Conservation (phyloP, 2,329 filamentous ascomycete species). For the Colletotrichum caudatum region DNA sequence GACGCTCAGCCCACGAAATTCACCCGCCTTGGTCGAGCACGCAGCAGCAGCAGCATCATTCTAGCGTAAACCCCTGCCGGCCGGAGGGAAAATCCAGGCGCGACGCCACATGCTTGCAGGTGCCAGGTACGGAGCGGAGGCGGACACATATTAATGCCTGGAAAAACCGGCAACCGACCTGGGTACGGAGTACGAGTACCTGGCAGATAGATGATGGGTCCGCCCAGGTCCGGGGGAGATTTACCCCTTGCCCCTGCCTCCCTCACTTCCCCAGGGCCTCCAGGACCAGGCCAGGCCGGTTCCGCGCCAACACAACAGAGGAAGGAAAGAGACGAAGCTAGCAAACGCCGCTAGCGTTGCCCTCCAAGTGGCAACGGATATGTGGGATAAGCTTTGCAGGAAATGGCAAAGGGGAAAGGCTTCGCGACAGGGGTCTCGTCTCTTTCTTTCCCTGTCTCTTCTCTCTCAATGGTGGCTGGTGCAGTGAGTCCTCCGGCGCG, state of each 20-base stretch:
- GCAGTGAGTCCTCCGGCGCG: not conserved
- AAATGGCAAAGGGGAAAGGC: slow-evolving; percentile 13
- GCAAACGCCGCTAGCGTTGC: slow-evolving; percentile 18
- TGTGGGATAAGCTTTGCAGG: slow-evolving; percentile 35
- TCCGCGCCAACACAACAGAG: slow-evolving; percentile 11
- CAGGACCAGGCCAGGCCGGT: slow-evolving; percentile 1
- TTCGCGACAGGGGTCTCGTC: slow-evolving; percentile 31
- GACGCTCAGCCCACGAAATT: not conserved
- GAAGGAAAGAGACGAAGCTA: slow-evolving; percentile 13
- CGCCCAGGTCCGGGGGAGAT: slow-evolving; percentile 14
- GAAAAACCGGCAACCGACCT: slow-evolving; percentile 5
- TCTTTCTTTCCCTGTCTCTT: not conserved
- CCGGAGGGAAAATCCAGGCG: slow-evolving; percentile 5
- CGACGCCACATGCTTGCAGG: slow-evolving; percentile 19
- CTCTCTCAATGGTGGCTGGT: slow-evolving; percentile 18
- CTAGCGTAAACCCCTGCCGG: not conserved
- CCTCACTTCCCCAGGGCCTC: not conserved
- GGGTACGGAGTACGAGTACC: not conserved
- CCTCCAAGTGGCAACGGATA: slow-evolving; percentile 14
- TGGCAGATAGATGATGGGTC: not conserved
- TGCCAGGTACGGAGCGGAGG: not conserved
- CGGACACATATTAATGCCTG: slow-evolving; percentile 12
- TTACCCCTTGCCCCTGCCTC: not conserved
- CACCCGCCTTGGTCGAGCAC: not conserved
- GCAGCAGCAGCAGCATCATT: not conserved